Evolutionary conservation across 495 filamentous ascomycete species (phyloP), one percentile per base, ranked within the genome.

Genomic region (Amniculicola lignicola): DNA sequence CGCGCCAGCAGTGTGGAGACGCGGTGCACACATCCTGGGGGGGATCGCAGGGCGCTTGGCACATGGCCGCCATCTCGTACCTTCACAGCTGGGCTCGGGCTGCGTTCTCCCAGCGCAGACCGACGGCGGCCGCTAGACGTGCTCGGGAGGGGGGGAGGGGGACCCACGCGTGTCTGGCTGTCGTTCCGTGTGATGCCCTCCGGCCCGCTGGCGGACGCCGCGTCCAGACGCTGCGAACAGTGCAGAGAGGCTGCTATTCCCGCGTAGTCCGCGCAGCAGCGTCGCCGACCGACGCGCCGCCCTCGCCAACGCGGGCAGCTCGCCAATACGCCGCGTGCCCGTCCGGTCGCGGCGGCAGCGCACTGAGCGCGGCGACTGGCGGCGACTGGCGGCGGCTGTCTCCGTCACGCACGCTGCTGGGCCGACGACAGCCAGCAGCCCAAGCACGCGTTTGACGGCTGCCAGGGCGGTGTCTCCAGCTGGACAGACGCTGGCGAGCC

Each of bases 1-100:
- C 33, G 57, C 50, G 51, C 51, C 38, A 54, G 43, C 7, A 33
- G 57, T 42, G 44, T 61, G 50, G 50, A 44, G 28, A 54, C 51
- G 51, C 41, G 48, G 39, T 16, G 23, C 44, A 7, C 15, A 33
- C 27, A 56, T 62, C 51, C 58, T 40, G 45, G 58, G 15, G 58
- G 42, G 52, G 41, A 62, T 56, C 52, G 24, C 33, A 10, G 16
- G 46, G 12, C 4, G 5, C 16, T n/a, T 22, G 28, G 37, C 14
- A 52, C n/a, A 14, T 37, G 35, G 48, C n/a, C n/a, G n/a, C n/a
- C n/a, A n/a, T 33, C 29, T 33, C n/a, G 7, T 33, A n/a, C 7
- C 29, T 33, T 7, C 29, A 7, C 7, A 7, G 29, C n/a, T 33
- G 29, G 7, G 29, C 29, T 33, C 29, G 29, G 7, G 7, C 29